Conservation (phyloP, 2,329 filamentous ascomycete genomes). For the Aspergillus uvarum region DNA sequence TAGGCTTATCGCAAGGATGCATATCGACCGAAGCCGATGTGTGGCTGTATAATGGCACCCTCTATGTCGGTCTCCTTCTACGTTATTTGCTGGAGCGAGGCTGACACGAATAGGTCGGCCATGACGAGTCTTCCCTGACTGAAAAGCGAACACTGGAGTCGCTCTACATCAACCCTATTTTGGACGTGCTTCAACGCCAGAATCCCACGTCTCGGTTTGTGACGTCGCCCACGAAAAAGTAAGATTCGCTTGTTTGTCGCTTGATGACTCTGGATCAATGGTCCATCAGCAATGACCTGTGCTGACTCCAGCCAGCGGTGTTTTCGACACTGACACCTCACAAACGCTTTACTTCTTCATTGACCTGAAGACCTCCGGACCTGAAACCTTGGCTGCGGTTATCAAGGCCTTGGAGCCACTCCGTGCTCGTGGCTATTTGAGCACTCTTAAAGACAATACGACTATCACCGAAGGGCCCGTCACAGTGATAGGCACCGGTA, state of each 20-base stretch:
- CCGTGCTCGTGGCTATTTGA: conserved; percentile 53
- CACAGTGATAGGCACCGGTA: conserved; percentile 64
- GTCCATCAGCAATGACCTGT: background rate
- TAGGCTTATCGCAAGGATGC: conserved; percentile 58
- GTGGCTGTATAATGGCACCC: conserved; percentile 56
- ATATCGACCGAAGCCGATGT: conserved; percentile 61
- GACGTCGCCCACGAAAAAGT: conserved; percentile 51
- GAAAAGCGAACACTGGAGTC: conserved; percentile 54
- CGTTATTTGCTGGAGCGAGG: background rate
- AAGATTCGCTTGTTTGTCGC: conserved; percentile 11
- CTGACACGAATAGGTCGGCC: conserved; percentile 50
- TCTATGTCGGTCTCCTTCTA: conserved; percentile 46
- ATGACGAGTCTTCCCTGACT: conserved; percentile 55
- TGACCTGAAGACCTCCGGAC: conserved; percentile 61
- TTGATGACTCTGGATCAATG: background rate
- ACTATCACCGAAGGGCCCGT: conserved; percentile 51
- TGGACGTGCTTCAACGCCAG: conserved; percentile 55
- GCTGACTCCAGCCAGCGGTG: conserved; percentile 42
- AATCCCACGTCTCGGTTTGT: conserved; percentile 57
- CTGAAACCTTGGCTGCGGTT: conserved; percentile 57
- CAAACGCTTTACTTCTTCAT: conserved; percentile 66
- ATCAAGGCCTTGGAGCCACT: conserved; percentile 58
- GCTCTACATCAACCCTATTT: conserved; percentile 61
- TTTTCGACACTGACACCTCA: conserved; percentile 56
- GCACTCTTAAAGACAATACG: conserved; percentile 49